Conservation (phyloP, 495 filamentous ascomycete species). For the Tuber umbilicatum region DNA sequence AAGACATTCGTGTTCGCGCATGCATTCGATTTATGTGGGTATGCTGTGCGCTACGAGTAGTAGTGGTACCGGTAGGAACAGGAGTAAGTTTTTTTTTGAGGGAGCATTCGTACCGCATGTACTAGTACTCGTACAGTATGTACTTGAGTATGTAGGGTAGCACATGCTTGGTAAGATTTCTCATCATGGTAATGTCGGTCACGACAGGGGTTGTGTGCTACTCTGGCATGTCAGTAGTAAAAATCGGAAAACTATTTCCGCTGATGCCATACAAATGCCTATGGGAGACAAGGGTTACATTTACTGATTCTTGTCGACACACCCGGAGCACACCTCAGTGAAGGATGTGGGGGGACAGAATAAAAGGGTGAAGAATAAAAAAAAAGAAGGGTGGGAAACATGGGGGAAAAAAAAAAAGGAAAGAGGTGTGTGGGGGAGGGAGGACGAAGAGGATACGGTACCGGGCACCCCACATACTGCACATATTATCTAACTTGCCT, state of each 20-base stretch:
- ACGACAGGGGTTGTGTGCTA: background rate
- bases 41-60: background rate
- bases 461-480: background rate
- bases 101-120: background rate
- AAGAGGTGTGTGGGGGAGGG: background rate
- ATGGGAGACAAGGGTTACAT: background rate
- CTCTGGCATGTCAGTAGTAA: background rate
- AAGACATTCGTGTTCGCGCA: background rate
- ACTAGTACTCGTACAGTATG: no score
- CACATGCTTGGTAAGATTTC: constrained; percentile 25
- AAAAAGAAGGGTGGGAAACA: background rate
- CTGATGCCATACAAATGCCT: background rate
- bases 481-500: background rate
- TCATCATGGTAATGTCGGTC: constrained; percentile 9
- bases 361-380: background rate
- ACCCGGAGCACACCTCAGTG: background rate
- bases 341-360: constrained; percentile 4
- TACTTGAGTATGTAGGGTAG: background rate
- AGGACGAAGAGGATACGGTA: background rate
- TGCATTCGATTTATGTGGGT: background rate
- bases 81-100: background rate
- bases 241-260: constrained; percentile 1
- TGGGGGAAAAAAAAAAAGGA: background rate
- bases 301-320: background rate
- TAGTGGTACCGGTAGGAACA: background rate